Evolutionary conservation across 768 basidiomycete genomes (phyloP).

Genomic region (Russula olivacea): DNA sequence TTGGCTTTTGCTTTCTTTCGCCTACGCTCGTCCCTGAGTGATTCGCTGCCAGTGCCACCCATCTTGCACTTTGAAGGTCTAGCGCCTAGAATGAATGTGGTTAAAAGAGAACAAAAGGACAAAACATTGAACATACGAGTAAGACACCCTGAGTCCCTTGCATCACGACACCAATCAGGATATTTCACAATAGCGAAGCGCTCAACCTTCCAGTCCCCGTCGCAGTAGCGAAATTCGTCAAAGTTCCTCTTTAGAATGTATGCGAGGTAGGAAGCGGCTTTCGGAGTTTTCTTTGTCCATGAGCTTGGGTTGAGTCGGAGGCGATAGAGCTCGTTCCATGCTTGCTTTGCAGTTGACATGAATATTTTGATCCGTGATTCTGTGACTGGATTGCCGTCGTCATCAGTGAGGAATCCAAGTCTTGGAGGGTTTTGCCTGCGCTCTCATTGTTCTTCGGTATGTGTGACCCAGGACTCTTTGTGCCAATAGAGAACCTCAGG

Average conservation of each 20-base stretch:
- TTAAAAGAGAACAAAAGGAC: background rate
- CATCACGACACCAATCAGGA: background rate
- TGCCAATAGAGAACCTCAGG: background rate
- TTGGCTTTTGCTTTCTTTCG: background rate
- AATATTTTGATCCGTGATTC: background rate
- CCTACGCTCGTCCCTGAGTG: background rate
- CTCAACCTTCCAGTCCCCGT: background rate
- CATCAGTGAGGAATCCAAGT: background rate
- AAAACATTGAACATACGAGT: background rate
- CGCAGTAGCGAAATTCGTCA: background rate
- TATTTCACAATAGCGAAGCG: background rate
- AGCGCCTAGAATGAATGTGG: background rate
- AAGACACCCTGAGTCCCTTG: background rate
- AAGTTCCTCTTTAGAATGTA: background rate
- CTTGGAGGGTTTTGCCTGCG: fast-evolving
- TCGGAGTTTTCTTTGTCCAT: background rate
- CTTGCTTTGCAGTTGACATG: background rate
- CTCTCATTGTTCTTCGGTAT: background rate
- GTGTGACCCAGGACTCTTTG: background rate
- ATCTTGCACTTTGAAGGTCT: background rate
- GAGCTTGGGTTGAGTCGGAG: background rate
- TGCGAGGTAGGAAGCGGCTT: background rate
- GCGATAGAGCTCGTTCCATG: background rate
- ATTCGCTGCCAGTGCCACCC: background rate
- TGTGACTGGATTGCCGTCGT: background rate